Base-by-base conservation (phyloP, 345 rosid genomes). In the Bruguiera parviflora region DNA sequence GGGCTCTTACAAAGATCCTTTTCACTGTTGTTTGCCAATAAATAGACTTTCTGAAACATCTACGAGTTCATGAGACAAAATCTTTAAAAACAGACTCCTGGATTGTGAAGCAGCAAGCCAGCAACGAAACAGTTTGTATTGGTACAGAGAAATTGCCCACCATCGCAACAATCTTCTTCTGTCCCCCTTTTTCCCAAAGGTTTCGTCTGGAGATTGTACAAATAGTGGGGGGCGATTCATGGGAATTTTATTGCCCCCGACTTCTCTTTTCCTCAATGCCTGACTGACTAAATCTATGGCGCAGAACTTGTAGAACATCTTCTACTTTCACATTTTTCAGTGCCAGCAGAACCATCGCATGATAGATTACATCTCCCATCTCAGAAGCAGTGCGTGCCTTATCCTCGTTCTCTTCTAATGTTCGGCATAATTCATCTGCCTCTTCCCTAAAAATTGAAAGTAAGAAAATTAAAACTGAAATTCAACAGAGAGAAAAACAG, bases 351-450 rank as follows among this genome's bases (percentile, higher is more conserved):
- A 88, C 98, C 94, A 92, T 84, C 19, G 92, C 69, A 71, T 90
- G 96, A 65, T 92, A 92, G 0, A 90, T 68, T 27, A 87, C 79
- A 76, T 95, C 94, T 3, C 86, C 96, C 96, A 90, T 95, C 76
- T 95, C 96, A 3, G 94, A 86, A 8, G 89, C 88, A 13, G 88
- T 77, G 8, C 84, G 86, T 24, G 77, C 53, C 18, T 68, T 70
- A 37, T 88, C 88, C 77, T 95, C 96, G 0, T 86, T 83, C 7
- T 87, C 96, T 76, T 92, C 96, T 29, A 88, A 56, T 7, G 98
- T 87, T 71, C 78, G 75, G 70, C 98, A 95, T 64, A 92, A 66
- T 73, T 92, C 98, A 68, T 90, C 90, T 0, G 90, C 92, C 79
- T 94, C 96, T 84, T 92, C 97, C 83, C 94, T 92, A 78, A 67